phyloP scores from a whole-genome alignment of 192 early-diverging fungal species.

The Coemansia sp. region DNA sequence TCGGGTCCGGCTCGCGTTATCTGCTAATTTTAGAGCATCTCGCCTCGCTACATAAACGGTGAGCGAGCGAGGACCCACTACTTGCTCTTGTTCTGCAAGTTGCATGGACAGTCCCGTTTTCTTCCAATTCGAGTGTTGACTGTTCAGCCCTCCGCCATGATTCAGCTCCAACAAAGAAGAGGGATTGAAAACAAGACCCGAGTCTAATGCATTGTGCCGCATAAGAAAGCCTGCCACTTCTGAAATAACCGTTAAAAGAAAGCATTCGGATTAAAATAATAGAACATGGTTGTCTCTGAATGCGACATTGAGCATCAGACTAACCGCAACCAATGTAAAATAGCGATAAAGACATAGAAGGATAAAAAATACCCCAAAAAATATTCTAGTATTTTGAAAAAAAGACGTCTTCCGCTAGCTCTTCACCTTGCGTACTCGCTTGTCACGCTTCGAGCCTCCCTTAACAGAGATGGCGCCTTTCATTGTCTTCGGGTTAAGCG shows the following conservation, averaged over 20 bases:
- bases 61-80: not conserved
- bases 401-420: not conserved
- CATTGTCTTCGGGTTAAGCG: slow-evolving; percentile 63
- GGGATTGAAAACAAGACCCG: not conserved
- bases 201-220: not conserved
- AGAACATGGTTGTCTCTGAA: not conserved
- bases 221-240: not conserved
- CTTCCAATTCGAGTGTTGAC: not conserved
- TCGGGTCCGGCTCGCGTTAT: not conserved
- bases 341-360: not conserved
- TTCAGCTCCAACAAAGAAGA: not conserved
- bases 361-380: not conserved
- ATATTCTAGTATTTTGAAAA: slow-evolving; percentile 1
- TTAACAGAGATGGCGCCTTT: slow-evolving; percentile 43
- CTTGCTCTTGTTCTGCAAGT: not conserved
- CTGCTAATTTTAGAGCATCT: not conserved
- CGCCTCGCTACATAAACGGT: not conserved
- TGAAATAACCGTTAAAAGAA: not conserved
- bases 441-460: slow-evolving; percentile 48
- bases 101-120: not conserved
- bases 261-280: not conserved
- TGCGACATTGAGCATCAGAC: slow-evolving; percentile 1
- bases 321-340: not conserved
- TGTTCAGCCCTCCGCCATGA: not conserved
- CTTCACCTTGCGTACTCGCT: slow-evolving; percentile 34